Percentiles rank a stretch among this genome's conserved stretches.
phyloP scores from a whole-genome alignment of 208 protist genomes.

The Acanthamoeba rhysodes region DNA sequence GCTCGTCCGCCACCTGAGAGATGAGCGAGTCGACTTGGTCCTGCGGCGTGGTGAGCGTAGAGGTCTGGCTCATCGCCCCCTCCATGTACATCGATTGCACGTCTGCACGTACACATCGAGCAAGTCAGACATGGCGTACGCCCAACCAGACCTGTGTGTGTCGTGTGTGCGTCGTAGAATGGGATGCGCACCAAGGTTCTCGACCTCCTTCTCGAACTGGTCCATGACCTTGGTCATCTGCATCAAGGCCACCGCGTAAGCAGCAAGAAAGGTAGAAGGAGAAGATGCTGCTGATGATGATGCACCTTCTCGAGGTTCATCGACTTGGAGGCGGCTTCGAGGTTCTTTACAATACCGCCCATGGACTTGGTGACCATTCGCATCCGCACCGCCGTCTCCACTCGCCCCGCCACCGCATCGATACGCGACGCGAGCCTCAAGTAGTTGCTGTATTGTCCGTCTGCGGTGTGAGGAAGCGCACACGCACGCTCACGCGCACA shows the following conservation, averaged over 20 bases:
- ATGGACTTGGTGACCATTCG: conserved; percentile 95
- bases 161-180: neutral
- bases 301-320: conserved; percentile 95
- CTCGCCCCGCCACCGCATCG: conserved; percentile 96
- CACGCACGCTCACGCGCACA: no score
- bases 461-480: no score
- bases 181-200: conserved; percentile 94
- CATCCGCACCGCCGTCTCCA: conserved; percentile 96
- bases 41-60: conserved; percentile 68
- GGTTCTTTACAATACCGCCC: conserved; percentile 95
- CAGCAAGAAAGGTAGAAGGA: neutral
- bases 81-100: conserved; percentile 71
- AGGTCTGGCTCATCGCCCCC: conserved; percentile 42
- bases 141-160: neutral
- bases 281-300: neutral
- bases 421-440: conserved; percentile 95
- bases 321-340: conserved; percentile 95
- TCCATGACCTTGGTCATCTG: conserved; percentile 95
- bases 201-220: conserved; percentile 98
- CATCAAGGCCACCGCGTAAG: neutral
- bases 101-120: conserved; percentile 91
- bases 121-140: conserved; percentile 89
- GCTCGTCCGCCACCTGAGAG: conserved; percentile 60
- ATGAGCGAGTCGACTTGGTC: conserved; percentile 73
- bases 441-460: conserved; percentile 93